A percentile compares a stretch with the other conserved stretches of the same genome.
Evolutionary conservation across 2,329 filamentous ascomycete genomes (phyloP).

Genomic region (Ampelomyces quisqualis): DNA sequence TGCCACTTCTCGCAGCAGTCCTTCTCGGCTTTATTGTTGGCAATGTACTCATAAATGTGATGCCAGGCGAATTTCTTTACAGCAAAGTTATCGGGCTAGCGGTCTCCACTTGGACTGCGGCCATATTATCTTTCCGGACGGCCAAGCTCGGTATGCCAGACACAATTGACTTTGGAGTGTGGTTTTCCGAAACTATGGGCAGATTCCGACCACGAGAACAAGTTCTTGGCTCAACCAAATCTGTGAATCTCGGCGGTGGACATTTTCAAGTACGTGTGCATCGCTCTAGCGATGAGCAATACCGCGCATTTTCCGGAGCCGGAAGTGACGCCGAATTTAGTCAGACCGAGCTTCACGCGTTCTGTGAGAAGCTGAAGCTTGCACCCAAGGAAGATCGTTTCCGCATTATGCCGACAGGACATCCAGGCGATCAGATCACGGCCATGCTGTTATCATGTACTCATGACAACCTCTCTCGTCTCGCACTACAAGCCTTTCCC

Average conservation of each 20-base stretch:
- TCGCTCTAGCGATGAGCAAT: constrained; percentile 30
- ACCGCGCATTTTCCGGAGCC: constrained; percentile 49
- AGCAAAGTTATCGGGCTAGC: constrained; percentile 53
- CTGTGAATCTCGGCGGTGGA: constrained; percentile 28
- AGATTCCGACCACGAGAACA: constrained; percentile 12
- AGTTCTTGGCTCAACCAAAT: constrained; percentile 19
- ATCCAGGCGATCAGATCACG: constrained; percentile 50
- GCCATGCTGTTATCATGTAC: constrained; percentile 45
- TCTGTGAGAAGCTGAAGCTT: constrained; percentile 48
- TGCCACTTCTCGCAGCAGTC: constrained; percentile 51
- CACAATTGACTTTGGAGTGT: constrained; percentile 28
- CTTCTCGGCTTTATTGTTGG: constrained; percentile 52
- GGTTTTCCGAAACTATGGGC: constrained; percentile 26
- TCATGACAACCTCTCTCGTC: constrained; percentile 35
- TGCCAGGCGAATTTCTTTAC: constrained; percentile 46
- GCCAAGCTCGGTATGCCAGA: constrained; percentile 53
- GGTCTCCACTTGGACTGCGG: constrained; percentile 54
- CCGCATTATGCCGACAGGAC: constrained; percentile 42
- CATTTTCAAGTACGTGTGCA: constrained; percentile 22
- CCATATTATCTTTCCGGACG: constrained; percentile 51
- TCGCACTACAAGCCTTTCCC: constrained; percentile 50
- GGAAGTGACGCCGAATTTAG: constrained; percentile 51
- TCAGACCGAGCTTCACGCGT: constrained; percentile 53
- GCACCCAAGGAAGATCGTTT: constrained; percentile 48
- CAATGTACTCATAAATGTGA: constrained; percentile 45